These are phyloP conservation scores for Dryadomyces quercus-mongolicae DNA, from an alignment of 2,329 filamentous ascomycete species.

Conservation along the genomic window DNA sequence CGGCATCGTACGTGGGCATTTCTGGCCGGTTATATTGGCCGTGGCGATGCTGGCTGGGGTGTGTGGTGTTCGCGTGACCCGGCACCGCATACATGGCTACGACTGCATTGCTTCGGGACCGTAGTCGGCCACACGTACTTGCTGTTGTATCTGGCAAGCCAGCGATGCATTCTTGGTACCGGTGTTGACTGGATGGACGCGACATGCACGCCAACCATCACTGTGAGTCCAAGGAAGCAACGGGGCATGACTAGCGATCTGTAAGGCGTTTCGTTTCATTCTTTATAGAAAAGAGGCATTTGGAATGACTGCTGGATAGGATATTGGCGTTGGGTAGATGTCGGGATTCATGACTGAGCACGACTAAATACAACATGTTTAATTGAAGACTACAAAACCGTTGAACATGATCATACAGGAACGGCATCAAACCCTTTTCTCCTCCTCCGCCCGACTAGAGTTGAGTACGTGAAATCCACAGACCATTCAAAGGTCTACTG, in stretches of 20 bases:
- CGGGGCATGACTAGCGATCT: background rate
- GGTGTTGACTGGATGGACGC: constrained; percentile 56
- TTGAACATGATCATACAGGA: constrained; percentile 4
- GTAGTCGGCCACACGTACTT: constrained; percentile 62
- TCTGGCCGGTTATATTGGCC: constrained; percentile 45
- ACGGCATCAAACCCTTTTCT: background rate
- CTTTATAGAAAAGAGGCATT: background rate
- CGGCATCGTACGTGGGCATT: constrained; percentile 49
- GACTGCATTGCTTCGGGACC: constrained; percentile 69
- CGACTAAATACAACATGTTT: background rate
- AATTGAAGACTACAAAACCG: background rate
- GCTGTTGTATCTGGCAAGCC: constrained; percentile 60
- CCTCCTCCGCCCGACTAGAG: background rate
- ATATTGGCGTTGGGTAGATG: background rate
- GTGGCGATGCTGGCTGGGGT: constrained; percentile 54
- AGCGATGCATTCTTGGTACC: constrained; percentile 44
- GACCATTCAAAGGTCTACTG: background rate
- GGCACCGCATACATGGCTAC: constrained; percentile 32
- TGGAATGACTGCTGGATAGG: background rate
- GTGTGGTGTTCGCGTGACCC: constrained; percentile 42
- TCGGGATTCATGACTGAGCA: background rate
- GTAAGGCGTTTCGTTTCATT: background rate
- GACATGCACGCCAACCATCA: constrained; percentile 37
- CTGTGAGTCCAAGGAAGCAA: constrained; percentile 21
- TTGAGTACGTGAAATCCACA: background rate